Evolutionary conservation across 2,329 filamentous ascomycete genomes (phyloP), one percentile per base, ranked within the genome.

Genomic region (Epichloe bromicola): DNA sequence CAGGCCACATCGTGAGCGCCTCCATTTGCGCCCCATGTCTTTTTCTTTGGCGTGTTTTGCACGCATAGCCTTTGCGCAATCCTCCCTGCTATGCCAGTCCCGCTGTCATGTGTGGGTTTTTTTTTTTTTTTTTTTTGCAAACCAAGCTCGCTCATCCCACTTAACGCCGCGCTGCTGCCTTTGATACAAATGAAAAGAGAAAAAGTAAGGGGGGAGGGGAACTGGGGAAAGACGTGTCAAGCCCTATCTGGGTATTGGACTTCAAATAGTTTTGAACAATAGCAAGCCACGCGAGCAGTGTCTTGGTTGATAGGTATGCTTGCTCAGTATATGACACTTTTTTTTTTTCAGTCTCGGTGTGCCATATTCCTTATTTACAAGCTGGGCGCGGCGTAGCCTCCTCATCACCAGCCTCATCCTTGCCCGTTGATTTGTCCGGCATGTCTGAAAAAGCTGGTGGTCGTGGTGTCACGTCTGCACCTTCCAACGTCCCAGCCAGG

Each of bases 331-430:
- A 8, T 36, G n/a, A 19, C 14, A 17, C 26, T 36, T 17, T n/a
- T 30, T 30, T 30, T 8, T 26, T 30, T 30, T 4, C 26, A 30
- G 26, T 30, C 26, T 30, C 26, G 26, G 26, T 11, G 26, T 30
- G 26, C 26, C 26, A 30, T 38, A 10, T 37, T 41, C 17, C 37
- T 46, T 20, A 64, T 55, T 58, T 63, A 40, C 55, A 62, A 45
- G 55, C 50, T 4, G 69, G 63, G 30, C 67, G 64, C 46, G 72
- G 71, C 3, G 70, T 74, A 12, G 67, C 63, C 50, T 73, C 67
- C 30, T 72, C 66, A 12, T 63, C 61, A 11, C 30, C 37, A 42
- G 23, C 6, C n/a, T 23, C 38, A 26, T 33, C 34, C 23, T 17
- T 23, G 26, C 17, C 17, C 23, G 11, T n/a, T 5, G 43, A 47